A percentile compares a stretch with the other conserved stretches of the same genome.
Conservation (phyloP, 441 rosid species). For the Sinapis alba region DNA sequence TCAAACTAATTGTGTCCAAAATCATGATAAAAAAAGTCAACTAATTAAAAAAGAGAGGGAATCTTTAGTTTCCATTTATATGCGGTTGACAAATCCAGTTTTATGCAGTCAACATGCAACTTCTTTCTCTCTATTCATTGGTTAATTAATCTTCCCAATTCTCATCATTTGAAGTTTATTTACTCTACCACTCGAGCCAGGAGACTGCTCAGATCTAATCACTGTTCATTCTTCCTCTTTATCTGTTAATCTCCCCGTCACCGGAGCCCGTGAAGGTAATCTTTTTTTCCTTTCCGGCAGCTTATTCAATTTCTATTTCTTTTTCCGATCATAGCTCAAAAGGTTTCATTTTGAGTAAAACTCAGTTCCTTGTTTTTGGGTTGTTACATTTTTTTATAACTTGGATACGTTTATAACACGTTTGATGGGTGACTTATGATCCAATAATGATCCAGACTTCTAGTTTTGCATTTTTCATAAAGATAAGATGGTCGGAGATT, state of each 20-base stretch:
- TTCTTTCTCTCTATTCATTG: slow-evolving; percentile 34
- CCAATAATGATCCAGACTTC: not conserved
- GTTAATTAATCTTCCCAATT: slow-evolving; percentile 32
- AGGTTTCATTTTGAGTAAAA: not conserved
- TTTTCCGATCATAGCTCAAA: not conserved
- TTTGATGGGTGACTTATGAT: not conserved
- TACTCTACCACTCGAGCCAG: slow-evolving; percentile 39
- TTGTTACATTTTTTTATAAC: not conserved
- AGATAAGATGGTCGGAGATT: slow-evolving; percentile 12
- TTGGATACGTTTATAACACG: not conserved
- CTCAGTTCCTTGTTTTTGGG: not conserved
- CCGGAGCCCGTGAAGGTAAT: slow-evolving; percentile 41
- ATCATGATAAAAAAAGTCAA: too few relatives aligned
- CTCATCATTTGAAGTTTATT: slow-evolving; percentile 43
- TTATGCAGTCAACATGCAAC: too few relatives aligned
- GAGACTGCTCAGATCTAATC: slow-evolving; percentile 53
- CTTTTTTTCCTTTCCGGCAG: too few relatives aligned
- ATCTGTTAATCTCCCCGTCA: slow-evolving; percentile 33
- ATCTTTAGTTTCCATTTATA: too few relatives aligned
- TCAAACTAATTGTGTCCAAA: too few relatives aligned
- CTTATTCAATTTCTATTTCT: too few relatives aligned
- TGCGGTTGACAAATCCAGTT: too few relatives aligned
- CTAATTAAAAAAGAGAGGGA: too few relatives aligned
- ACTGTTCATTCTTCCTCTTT: slow-evolving; percentile 21
- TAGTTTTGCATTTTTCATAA: not conserved